These are phyloP conservation scores for Acacia concinna DNA, from an alignment of 331 rosid genomes.

Conservation along the genomic window DNA sequence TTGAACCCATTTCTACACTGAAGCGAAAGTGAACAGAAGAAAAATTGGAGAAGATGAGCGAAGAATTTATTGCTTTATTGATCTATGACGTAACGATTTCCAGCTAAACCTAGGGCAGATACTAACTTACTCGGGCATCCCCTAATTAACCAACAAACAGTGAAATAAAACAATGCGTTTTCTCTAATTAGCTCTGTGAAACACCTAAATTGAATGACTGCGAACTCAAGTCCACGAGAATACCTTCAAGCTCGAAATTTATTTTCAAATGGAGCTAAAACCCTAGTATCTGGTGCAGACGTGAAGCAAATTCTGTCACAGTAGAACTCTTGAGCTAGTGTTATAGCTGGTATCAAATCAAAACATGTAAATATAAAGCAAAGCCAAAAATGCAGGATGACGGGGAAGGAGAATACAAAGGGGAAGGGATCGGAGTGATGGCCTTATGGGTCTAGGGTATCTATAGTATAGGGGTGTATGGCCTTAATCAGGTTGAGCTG, in stretches of 20 bases:
- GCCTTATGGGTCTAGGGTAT: too few relatives aligned
- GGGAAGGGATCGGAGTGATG: too few relatives aligned
- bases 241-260: neutral
- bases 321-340: too few relatives aligned
- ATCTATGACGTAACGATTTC: neutral
- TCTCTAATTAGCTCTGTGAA: neutral
- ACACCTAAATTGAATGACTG: neutral
- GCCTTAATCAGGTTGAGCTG: too few relatives aligned
- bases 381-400: too few relatives aligned
- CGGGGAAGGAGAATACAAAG: too few relatives aligned
- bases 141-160: neutral
- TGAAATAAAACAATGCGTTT: neutral
- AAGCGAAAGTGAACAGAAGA: neutral
- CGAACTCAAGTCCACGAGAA: neutral
- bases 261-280: neutral
- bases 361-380: too few relatives aligned
- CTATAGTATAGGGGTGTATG: too few relatives aligned
- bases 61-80: neutral
- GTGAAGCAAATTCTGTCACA: too few relatives aligned
- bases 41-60: neutral
- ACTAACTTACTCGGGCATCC: neutral
- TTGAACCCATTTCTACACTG: slow-evolving; percentile 46
- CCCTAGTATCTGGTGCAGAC: too few relatives aligned
- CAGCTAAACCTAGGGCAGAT: neutral
- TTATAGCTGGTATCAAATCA: too few relatives aligned